Conservation (phyloP, 2,329 filamentous ascomycete genomes). For the Hypoxylon rubiginosum region DNA sequence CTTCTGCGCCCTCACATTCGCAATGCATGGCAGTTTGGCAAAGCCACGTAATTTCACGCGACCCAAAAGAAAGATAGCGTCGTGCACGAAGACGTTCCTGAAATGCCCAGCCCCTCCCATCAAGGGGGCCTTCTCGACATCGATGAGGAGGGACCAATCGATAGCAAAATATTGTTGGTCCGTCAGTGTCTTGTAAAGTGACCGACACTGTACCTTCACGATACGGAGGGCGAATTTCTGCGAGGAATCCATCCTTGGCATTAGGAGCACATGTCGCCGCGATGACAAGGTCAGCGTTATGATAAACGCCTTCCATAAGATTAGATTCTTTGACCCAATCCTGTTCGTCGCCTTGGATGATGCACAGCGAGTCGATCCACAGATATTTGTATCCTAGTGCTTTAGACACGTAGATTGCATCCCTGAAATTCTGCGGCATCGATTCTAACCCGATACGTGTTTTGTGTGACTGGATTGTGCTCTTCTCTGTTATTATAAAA, state of each 20-base stretch:
- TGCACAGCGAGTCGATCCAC: constrained; percentile 10
- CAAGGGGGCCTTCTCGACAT: not conserved
- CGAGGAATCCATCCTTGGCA: constrained; percentile 1
- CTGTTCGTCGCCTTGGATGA: constrained; percentile 8
- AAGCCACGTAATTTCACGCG: not conserved
- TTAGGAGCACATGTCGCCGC: constrained; percentile 1
- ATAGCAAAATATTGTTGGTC: constrained; percentile 2
- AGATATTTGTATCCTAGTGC: constrained; percentile 8
- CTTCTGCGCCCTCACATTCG: constrained; percentile 11
- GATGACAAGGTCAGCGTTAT: constrained; percentile 9
- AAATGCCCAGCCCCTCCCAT: constrained; percentile 3
- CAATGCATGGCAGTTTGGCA: constrained; percentile 7
- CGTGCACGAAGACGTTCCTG: constrained; percentile 11
- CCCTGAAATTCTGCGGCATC: constrained; percentile 9
- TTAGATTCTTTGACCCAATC: constrained; percentile 5
- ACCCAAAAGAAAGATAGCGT: constrained; percentile 4
- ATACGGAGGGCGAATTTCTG: constrained; percentile 1
- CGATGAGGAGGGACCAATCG: constrained; percentile 1
- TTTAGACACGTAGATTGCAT: constrained; percentile 5
- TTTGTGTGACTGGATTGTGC: constrained; percentile 4
- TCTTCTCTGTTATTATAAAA: constrained; percentile 2
- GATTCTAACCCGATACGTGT: not conserved
- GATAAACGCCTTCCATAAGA: not conserved
- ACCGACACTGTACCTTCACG: constrained; percentile 3
- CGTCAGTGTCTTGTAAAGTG: not conserved